A percentile compares a stretch with the other conserved stretches of the same genome.
phyloP scores from a whole-genome alignment of 257 asterid genomes.

The Nicotiana paniculata region DNA sequence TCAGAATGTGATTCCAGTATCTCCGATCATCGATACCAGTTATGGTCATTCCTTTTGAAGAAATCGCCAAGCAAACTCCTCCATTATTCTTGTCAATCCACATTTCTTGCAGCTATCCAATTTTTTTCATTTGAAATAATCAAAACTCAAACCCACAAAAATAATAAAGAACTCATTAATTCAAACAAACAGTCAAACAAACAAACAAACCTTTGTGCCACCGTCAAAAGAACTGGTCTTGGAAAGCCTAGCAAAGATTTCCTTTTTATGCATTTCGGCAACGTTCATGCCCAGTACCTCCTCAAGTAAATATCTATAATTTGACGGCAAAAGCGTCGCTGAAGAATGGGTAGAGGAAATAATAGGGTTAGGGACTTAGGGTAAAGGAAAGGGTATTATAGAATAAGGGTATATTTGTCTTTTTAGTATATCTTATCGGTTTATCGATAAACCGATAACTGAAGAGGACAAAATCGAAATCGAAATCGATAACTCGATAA shows the following conservation, averaged over 20 bases:
- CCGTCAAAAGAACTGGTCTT: conserved; percentile 45
- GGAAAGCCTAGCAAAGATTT: conserved; percentile 50
- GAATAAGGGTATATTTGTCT: no score
- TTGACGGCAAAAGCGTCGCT: conserved; percentile 35
- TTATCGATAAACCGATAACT: no score
- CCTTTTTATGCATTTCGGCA: conserved; percentile 39
- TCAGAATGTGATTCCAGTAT: no score
- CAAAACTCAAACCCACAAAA: not conserved
- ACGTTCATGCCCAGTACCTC: conserved; percentile 24
- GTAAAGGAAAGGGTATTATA: no score
- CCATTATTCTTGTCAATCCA: conserved; percentile 80
- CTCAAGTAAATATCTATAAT: conserved; percentile 37
- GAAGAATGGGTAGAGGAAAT: no score
- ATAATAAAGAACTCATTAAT: not conserved
- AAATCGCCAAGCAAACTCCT: conserved; percentile 66
- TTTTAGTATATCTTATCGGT: no score
- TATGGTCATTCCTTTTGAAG: conserved; percentile 66
- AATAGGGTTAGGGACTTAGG: no score
- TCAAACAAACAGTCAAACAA: not conserved
- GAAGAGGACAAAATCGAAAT: no score
- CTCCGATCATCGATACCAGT: conserved; percentile 75
- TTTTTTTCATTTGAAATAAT: not conserved
- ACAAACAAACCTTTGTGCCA: conserved; percentile 53
- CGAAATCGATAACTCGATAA: no score
- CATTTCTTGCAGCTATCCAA: conserved; percentile 36